Percentiles rank a stretch among this genome's conserved stretches.
phyloP scores from a whole-genome alignment of 83 land plant species.

The Isoetes engelmannii region DNA sequence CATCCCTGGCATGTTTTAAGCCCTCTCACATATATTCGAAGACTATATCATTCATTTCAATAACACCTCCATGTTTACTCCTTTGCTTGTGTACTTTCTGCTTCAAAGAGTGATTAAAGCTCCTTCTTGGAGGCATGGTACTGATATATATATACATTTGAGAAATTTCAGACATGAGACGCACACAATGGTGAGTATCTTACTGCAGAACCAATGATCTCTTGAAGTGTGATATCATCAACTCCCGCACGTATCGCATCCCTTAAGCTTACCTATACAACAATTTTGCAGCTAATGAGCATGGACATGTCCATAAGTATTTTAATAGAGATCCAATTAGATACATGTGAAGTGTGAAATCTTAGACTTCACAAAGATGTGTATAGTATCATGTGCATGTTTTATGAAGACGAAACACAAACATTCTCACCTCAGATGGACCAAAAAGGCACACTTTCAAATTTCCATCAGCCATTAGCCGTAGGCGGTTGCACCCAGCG shows the following conservation, averaged over 20 bases:
- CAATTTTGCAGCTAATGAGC: not conserved
- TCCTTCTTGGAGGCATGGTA: no score
- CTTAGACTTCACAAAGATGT: not conserved
- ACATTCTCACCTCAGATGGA: constrained; percentile 70
- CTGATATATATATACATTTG: not conserved
- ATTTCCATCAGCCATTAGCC: constrained; percentile 95
- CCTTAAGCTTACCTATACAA: constrained; percentile 77
- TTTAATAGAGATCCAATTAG: no score
- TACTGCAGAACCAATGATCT: constrained; percentile 85
- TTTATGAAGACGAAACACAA: not conserved
- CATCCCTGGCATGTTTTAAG: no score
- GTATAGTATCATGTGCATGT: not conserved
- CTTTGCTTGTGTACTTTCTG: no score
- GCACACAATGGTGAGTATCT: not conserved
- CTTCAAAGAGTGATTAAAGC: no score
- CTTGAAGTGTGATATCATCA: constrained; percentile 59
- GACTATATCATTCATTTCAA: no score
- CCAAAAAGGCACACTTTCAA: constrained; percentile 99
- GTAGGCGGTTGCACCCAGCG: constrained; percentile 90
- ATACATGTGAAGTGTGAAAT: not conserved
- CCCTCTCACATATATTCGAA: no score
- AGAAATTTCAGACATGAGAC: constrained; percentile 6
- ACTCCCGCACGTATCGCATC: constrained; percentile 84
- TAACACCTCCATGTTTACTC: no score
- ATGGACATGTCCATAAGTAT: not conserved